Base-by-base conservation (phyloP, 148 eudicot genomes). In the Amaranthus hypochondriacus region DNA sequence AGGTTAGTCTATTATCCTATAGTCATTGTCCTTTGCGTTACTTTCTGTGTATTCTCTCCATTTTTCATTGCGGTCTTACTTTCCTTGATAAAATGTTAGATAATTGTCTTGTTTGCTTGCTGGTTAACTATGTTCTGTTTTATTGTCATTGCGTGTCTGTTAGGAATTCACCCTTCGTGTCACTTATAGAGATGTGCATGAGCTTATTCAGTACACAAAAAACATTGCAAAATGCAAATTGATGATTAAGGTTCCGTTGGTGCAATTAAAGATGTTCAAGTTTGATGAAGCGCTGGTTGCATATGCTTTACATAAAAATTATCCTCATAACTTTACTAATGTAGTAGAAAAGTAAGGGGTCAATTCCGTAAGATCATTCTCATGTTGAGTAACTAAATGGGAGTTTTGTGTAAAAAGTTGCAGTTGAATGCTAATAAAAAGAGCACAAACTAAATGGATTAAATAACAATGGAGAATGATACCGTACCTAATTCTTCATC, bases 1-100 rank as follows among this genome's bases (percentile, higher is more conserved):
- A 89, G 92, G 98, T 92, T 70, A 69, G 47, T 60, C 76, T 52
- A 59, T 65, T 69, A 52, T 72, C 58, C 8, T 62, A 42, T 12
- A 6, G 18, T 39, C 11, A 6, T 56, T 66, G 69, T 49, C 48
- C 6, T 68, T 6, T 66, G 43, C 10, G 11, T 66, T 42, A n/a
- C 55, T 66, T 66, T 4, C 6, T 13, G 46, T 64, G 68, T 64
- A 47, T 14, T 48, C 55, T 7, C 28, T 67, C 6, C 10, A 50
- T 67, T 50, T 67, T 7, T 49, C 6, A 5, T 50, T 48, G 44
- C 51, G 9, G 56, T 51, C 54, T 44, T 67, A 50, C 55, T 18
- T 18, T 50, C 53, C 2, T 7, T 18, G n/a, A 43, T n/a, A 5
- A 52, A n/a, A 18, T 18, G 21, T 67, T 15, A 59, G 43, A 15